Evolutionary conservation across 805 yeast species (phyloP).

Genomic region (Saccharomycopsis sp.): DNA sequence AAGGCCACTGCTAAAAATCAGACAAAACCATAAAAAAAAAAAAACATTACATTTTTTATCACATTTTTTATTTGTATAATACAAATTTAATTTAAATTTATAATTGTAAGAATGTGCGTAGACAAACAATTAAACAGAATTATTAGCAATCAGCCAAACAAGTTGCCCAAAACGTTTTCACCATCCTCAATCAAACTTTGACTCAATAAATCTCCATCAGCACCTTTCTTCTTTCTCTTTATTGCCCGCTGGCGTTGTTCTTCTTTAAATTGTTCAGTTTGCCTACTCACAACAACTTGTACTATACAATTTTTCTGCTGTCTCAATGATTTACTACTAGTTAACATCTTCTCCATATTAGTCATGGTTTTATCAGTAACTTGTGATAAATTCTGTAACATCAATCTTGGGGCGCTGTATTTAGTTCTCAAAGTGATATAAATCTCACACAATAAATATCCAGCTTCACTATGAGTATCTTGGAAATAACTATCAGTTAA

Average conservation of each 20-base stretch:
- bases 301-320: conserved; percentile 18
- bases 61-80: neutral
- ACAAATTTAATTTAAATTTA: conserved; percentile 1
- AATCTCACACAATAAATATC: conserved; percentile 76
- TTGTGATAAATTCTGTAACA: conserved; percentile 9
- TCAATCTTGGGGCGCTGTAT: conserved; percentile 28
- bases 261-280: conserved; percentile 18
- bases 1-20: no score
- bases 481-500: conserved; percentile 68
- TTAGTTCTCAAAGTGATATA: conserved; percentile 68
- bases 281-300: conserved; percentile 16
- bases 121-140: no score
- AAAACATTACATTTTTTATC: no score
- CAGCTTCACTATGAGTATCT: conserved; percentile 88
- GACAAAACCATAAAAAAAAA: no score
- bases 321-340: conserved; percentile 10
- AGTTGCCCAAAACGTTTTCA: conserved; percentile 16
- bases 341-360: conserved; percentile 17
- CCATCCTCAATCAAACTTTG: conserved; percentile 9
- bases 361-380: conserved; percentile 14
- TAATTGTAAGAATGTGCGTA: no score
- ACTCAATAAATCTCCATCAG: conserved; percentile 18
- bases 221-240: conserved; percentile 13
- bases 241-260: conserved; percentile 19
- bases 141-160: conserved; percentile 10